Evolutionary conservation across 495 filamentous ascomycete species (phyloP).

Genomic region (Immersiella caudata): DNA sequence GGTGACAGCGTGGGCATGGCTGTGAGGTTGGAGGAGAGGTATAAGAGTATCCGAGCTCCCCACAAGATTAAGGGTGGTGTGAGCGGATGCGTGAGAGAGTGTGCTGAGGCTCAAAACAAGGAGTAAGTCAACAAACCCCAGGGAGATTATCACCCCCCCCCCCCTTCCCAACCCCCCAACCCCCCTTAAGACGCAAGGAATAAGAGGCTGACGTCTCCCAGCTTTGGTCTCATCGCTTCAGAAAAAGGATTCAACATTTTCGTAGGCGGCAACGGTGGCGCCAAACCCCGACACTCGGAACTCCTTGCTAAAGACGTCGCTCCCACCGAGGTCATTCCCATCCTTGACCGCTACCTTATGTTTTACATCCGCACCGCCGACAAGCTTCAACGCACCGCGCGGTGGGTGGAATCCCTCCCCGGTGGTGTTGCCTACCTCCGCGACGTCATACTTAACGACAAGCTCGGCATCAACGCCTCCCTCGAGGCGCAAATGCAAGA

Average conservation of each 20-base stretch:
- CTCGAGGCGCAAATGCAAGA: slow-evolving; percentile 91
- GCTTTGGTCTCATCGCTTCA: slow-evolving; percentile 90
- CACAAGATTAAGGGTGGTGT: slow-evolving; percentile 97
- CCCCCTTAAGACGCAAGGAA: slow-evolving; percentile 23
- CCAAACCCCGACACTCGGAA: slow-evolving; percentile 82
- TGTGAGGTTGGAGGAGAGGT: slow-evolving; percentile 86
- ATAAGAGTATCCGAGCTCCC: slow-evolving; percentile 87
- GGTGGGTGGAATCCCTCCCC: slow-evolving; percentile 88
- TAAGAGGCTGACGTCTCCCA: slow-evolving; percentile 32
- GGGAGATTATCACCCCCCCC: background rate
- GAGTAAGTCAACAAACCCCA: slow-evolving; percentile 70
- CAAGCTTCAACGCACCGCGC: slow-evolving; percentile 89
- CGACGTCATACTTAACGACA: slow-evolving; percentile 85
- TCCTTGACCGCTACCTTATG: slow-evolving; percentile 89
- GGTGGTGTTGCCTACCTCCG: slow-evolving; percentile 85
- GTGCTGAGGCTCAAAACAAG: slow-evolving; percentile 94
- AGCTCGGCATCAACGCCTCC: slow-evolving; percentile 81
- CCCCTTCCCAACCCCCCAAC: too few relatives aligned
- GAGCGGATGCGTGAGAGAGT: slow-evolving; percentile 90
- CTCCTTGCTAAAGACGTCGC: slow-evolving; percentile 92
- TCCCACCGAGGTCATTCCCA: slow-evolving; percentile 79
- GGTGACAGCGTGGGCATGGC: slow-evolving; percentile 98
- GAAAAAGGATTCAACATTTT: slow-evolving; percentile 97
- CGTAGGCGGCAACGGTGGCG: slow-evolving; percentile 90
- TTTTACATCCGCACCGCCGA: slow-evolving; percentile 98